These are phyloP conservation scores for Medicago ruthenica DNA, from an alignment of 306 rosid genomes.

Conservation along the genomic window DNA sequence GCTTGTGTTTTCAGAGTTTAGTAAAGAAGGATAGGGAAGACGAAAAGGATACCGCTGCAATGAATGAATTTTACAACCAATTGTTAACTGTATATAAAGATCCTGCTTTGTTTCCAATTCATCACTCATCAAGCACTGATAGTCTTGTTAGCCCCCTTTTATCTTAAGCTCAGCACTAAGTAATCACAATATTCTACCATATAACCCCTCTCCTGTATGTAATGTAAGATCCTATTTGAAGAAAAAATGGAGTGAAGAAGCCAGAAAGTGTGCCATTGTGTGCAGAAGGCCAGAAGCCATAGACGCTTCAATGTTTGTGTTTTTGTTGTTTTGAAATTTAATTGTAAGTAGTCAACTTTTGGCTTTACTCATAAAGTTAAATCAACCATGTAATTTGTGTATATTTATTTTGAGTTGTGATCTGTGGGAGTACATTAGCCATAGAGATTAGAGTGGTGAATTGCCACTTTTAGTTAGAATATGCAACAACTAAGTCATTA, in stretches of 20 bases:
- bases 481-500: conserved; percentile 2
- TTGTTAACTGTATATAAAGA: conserved; percentile 72
- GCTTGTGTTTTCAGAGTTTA: conserved; percentile 60
- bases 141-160: conserved; percentile 66
- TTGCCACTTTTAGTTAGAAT: conserved; percentile 9
- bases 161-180: conserved; percentile 44
- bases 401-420: conserved; percentile 8
- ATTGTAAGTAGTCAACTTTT: too few species aligned
- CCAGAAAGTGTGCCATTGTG: conserved; percentile 9
- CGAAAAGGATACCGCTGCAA: conserved; percentile 48
- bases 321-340: too few species aligned
- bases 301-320: too few species aligned
- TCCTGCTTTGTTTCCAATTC: conserved; percentile 76
- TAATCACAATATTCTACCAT: conserved; percentile 20
- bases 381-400: neutral
- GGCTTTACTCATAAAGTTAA: too few species aligned
- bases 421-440: neutral
- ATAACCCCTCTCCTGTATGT: neutral
- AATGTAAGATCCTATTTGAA: conserved; percentile 40
- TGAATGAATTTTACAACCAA: conserved; percentile 62
- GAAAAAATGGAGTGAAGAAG: conserved; percentile 33
- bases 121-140: conserved; percentile 49
- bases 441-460: conserved; percentile 12
- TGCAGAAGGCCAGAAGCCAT: neutral
- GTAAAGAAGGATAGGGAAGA: conserved; percentile 84